Conservation (phyloP, 257 asterid species). For the Solanum appendiculatum region DNA sequence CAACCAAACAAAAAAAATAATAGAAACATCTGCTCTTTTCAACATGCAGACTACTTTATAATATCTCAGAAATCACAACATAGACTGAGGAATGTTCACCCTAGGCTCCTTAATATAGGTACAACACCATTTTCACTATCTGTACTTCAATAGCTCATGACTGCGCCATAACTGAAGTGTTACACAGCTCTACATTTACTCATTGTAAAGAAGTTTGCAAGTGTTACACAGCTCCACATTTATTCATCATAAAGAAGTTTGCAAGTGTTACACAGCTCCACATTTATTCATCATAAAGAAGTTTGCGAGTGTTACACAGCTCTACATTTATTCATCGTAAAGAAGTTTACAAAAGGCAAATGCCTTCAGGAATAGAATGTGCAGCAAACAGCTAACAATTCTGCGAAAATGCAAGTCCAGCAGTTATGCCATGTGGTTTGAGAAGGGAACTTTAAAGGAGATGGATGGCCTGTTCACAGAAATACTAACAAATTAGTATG, state of each 20-base stretch:
- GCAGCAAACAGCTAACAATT: neutral
- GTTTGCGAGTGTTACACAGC: neutral
- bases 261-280: neutral
- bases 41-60: neutral
- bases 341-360: neutral
- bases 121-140: neutral
- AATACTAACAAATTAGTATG: neutral
- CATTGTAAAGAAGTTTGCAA: neutral
- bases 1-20: neutral
- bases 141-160: neutral
- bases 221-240: neutral
- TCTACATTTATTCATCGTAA: neutral
- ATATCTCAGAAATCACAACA: neutral
- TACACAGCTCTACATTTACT: neutral
- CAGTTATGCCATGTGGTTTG: neutral
- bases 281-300: no score
- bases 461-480: neutral
- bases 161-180: neutral
- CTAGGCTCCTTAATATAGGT: neutral
- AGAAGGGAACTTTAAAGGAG: neutral
- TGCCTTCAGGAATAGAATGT: neutral
- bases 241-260: neutral
- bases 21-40: no score
- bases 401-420: neutral
- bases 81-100: neutral